Evolutionary conservation across 495 filamentous ascomycete species (phyloP).

Genomic region (Talaromyces borbonicus): DNA sequence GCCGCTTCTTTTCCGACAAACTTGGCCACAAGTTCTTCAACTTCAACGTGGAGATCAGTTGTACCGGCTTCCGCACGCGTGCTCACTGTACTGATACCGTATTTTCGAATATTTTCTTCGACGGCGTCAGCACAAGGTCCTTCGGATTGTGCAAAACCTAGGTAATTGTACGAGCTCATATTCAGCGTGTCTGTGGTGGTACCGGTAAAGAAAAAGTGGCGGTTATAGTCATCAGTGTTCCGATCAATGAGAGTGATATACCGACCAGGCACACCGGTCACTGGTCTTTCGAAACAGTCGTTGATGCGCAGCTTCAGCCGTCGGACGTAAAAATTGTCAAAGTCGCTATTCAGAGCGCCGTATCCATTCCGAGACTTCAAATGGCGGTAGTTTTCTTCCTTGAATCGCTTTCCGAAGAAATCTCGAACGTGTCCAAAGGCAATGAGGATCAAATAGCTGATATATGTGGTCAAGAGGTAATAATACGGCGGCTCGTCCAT

Average conservation of each 20-base stretch:
- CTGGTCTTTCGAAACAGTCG: constrained; percentile 88
- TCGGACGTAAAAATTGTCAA: constrained; percentile 96
- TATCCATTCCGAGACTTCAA: constrained; percentile 79
- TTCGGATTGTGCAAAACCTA: constrained; percentile 96
- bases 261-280: constrained; percentile 86
- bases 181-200: constrained; percentile 94
- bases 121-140: constrained; percentile 92
- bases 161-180: constrained; percentile 98
- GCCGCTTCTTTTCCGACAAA: constrained; percentile 90
- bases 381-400: constrained; percentile 71
- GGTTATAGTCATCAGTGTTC: constrained; percentile 77
- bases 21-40: constrained; percentile 76
- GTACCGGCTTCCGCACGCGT: constrained; percentile 78
- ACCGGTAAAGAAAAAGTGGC: constrained; percentile 75
- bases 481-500: constrained; percentile 97
- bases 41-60: constrained; percentile 75
- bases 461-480: constrained; percentile 91
- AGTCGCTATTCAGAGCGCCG: constrained; percentile 94
- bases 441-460: constrained; percentile 93
- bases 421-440: constrained; percentile 91
- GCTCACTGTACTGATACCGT: constrained; percentile 72
- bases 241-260: constrained; percentile 89
- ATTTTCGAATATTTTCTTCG: constrained; percentile 73
- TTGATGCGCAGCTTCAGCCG: constrained; percentile 89
- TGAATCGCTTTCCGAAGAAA: constrained; percentile 95